These are phyloP conservation scores for Limnanthes douglasii DNA, from an alignment of 345 rosid genomes.

Conservation along the genomic window DNA sequence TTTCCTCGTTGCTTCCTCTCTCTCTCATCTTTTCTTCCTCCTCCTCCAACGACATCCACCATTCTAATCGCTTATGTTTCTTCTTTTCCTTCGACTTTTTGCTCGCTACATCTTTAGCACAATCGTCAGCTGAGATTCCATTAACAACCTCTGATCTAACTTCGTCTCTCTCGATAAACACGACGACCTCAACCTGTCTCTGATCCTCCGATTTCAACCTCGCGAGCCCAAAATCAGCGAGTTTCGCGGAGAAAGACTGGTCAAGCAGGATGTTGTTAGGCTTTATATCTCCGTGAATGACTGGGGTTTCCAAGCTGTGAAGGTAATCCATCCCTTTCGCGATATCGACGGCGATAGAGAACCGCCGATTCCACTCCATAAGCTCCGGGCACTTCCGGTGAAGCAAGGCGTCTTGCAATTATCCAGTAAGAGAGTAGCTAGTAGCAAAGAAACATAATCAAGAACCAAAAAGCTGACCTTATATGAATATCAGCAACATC, in stretches of 20 bases:
- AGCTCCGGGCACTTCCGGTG: slow-evolving; percentile 54
- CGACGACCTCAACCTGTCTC: slow-evolving; percentile 11
- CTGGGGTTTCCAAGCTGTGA: slow-evolving; percentile 55
- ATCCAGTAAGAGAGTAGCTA: too few relatives aligned
- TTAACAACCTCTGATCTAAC: too few relatives aligned
- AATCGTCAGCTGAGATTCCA: too few relatives aligned
- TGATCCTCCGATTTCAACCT: slow-evolving; percentile 47
- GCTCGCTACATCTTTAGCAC: too few relatives aligned
- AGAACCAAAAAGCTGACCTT: too few relatives aligned
- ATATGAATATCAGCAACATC: slow-evolving; percentile 76
- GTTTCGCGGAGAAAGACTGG: slow-evolving; percentile 45
- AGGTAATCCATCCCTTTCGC: slow-evolving; percentile 66
- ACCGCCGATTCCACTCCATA: slow-evolving; percentile 46
- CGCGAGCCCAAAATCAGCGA: slow-evolving; percentile 85
- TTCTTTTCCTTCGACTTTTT: too few relatives aligned
- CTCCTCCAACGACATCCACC: too few relatives aligned
- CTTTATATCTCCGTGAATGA: slow-evolving; percentile 80
- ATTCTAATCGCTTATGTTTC: too few relatives aligned
- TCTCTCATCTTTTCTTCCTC: too few relatives aligned
- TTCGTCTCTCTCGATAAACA: slow-evolving; percentile 15
- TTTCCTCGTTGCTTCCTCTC: too few relatives aligned
- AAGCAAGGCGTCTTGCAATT: slow-evolving; percentile 76
- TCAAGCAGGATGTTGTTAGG: slow-evolving; percentile 78
- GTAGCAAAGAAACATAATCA: too few relatives aligned
- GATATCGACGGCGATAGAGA: slow-evolving; percentile 35